A percentile compares a stretch with the other conserved stretches of the same genome.
Evolutionary conservation across 164 flowering plant species (phyloP).

Genomic region (Nymphaea colorata): DNA sequence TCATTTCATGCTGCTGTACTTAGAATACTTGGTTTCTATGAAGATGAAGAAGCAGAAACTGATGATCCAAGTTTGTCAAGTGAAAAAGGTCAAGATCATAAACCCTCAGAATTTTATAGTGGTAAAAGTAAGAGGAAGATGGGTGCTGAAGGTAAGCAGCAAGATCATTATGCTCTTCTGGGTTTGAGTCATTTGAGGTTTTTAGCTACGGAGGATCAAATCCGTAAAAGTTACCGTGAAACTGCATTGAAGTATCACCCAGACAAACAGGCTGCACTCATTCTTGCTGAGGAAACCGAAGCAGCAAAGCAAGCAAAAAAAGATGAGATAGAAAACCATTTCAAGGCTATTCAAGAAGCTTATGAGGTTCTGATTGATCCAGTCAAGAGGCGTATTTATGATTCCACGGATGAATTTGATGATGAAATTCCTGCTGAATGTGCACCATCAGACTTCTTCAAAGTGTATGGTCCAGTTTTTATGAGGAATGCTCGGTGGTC

Average conservation of each 20-base stretch:
- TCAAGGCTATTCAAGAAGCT: constrained; percentile 86
- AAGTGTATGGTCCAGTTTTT: constrained; percentile 90
- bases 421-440: constrained; percentile 46
- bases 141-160: constrained; percentile 38
- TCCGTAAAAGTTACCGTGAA: constrained; percentile 49
- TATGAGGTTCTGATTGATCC: constrained; percentile 79
- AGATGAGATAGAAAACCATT: constrained; percentile 78
- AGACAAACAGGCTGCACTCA: constrained; percentile 53
- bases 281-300: constrained; percentile 79
- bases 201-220: constrained; percentile 59
- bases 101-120: constrained; percentile 62
- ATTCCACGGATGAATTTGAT: constrained; percentile 95
- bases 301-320: constrained; percentile 82
- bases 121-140: constrained; percentile 79
- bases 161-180: constrained; percentile 89
- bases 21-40: constrained; percentile 38
- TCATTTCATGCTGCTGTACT: constrained; percentile 71
- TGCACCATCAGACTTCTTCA: constrained; percentile 77
- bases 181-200: constrained; percentile 79
- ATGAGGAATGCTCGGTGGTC: constrained; percentile 96
- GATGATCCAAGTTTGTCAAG: constrained; percentile 17
- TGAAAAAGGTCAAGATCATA: constrained; percentile 35
- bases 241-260: constrained; percentile 43
- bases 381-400: constrained; percentile 77
- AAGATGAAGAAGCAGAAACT: constrained; percentile 28